Conservation (phyloP, 164 flowering plant genomes). For the Macadamia tetraphylla region DNA sequence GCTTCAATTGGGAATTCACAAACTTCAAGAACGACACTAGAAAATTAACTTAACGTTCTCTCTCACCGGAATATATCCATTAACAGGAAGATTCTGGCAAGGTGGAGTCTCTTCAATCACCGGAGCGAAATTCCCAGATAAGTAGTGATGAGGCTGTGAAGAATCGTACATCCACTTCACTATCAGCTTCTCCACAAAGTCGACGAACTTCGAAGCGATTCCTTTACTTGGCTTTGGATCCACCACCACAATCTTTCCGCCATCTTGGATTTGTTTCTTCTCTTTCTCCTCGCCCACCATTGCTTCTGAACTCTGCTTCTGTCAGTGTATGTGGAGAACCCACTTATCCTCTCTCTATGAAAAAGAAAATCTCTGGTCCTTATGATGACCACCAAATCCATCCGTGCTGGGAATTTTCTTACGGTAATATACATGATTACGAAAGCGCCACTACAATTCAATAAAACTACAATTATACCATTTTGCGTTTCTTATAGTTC, state of each 20-base stretch:
- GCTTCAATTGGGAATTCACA: not conserved
- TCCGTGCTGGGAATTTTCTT: too few relatives aligned
- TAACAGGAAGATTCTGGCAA: conserved; percentile 45
- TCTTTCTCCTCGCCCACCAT: conserved; percentile 4
- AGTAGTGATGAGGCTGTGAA: conserved; percentile 51
- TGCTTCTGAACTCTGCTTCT: too few relatives aligned
- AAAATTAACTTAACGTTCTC: not conserved
- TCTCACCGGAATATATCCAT: conserved; percentile 68
- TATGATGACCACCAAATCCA: too few relatives aligned
- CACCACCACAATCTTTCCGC: conserved; percentile 38
- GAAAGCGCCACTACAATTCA: too few relatives aligned
- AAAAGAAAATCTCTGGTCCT: too few relatives aligned
- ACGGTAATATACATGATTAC: too few relatives aligned
- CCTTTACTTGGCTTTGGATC: conserved; percentile 69
- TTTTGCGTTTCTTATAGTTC: too few relatives aligned
- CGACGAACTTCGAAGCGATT: conserved; percentile 38
- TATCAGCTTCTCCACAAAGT: conserved; percentile 50
- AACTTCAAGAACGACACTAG: not conserved
- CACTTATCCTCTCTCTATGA: too few relatives aligned
- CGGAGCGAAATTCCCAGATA: conserved; percentile 81
- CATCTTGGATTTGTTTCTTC: not conserved
- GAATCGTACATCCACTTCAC: conserved; percentile 66
- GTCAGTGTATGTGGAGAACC: too few relatives aligned
- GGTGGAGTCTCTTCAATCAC: conserved; percentile 75
- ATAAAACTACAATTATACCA: too few relatives aligned